These are phyloP conservation scores for Eragrostis nindensis DNA, from an alignment of 176 grass and related monocot genomes.

Conservation along the genomic window DNA sequence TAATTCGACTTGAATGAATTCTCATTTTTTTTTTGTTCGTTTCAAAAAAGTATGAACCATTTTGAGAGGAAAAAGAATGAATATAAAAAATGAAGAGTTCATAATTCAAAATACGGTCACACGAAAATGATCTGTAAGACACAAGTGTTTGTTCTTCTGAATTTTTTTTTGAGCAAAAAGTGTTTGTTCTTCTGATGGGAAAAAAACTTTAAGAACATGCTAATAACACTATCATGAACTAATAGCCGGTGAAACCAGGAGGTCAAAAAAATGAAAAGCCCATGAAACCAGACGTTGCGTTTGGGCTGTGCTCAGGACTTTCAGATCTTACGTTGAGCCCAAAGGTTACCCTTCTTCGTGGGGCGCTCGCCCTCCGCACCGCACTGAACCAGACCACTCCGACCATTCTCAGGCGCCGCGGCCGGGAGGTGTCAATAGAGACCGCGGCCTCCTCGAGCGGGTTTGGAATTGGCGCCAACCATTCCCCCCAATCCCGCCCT, in stretches of 20 bases:
- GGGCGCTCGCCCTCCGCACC: neutral
- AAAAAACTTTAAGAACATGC: no score
- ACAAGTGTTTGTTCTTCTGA: neutral
- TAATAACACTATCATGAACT: no score
- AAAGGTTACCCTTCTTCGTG: neutral
- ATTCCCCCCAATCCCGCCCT: constrained; percentile 27
- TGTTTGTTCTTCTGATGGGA: neutral
- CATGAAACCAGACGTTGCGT: neutral
- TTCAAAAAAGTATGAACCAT: neutral
- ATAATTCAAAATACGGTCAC: neutral
- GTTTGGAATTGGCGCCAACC: constrained; percentile 72
- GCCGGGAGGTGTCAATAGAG: neutral
- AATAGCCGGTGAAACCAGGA: no score
- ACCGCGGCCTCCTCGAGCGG: no score
- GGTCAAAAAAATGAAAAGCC: no score
- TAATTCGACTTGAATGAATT: neutral
- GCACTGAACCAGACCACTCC: neutral
- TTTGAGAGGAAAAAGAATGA: neutral
- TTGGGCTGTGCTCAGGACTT: neutral
- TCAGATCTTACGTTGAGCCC: neutral
- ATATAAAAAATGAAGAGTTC: neutral
- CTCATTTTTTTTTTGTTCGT: neutral
- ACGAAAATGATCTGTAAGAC: no score
- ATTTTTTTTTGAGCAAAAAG: no score
- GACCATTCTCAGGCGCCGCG: neutral